Conservation (phyloP, 2,329 filamentous ascomycete species). For the Ceratocystis cubensis region DNA sequence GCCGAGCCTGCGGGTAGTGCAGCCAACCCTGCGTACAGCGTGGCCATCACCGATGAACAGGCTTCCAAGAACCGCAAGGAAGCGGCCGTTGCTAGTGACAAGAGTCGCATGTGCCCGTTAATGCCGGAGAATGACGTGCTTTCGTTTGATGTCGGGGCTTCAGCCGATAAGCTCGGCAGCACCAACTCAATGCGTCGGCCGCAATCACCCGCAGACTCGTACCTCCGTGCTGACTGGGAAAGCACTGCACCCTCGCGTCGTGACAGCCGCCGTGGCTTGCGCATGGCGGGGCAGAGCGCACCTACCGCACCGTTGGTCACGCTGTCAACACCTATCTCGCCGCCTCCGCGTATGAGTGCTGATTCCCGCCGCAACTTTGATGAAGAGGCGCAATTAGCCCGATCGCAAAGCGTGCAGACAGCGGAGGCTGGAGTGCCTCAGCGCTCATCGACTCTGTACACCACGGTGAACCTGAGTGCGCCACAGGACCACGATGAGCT, state of each 20-base stretch:
- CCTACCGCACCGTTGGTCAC: slow-evolving; percentile 27
- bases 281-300: slow-evolving; percentile 36
- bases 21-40: slow-evolving; percentile 69
- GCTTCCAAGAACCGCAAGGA: slow-evolving; percentile 52
- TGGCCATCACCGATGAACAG: slow-evolving; percentile 56
- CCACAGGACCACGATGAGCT: slow-evolving; percentile 12
- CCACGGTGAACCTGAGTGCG: slow-evolving; percentile 9
- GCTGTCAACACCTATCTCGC: slow-evolving; percentile 21
- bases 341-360: slow-evolving; percentile 23
- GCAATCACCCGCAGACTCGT: slow-evolving; percentile 13
- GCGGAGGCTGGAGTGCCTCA: background rate
- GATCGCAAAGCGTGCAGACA: slow-evolving; percentile 14
- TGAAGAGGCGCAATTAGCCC: slow-evolving; percentile 30
- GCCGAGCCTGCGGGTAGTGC: slow-evolving; percentile 48
- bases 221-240: slow-evolving; percentile 15
- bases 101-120: slow-evolving; percentile 49
- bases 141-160: slow-evolving; percentile 7
- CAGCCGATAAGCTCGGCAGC: slow-evolving; percentile 8
- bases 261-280: slow-evolving; percentile 38
- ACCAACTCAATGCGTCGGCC: background rate
- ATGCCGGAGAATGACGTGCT: slow-evolving; percentile 23
- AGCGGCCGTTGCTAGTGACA: slow-evolving; percentile 45
- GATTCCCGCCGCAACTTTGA: slow-evolving; percentile 31
- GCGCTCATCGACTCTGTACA: slow-evolving; percentile 1
- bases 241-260: slow-evolving; percentile 26